These are phyloP conservation scores for Decorospora gaudefroyi DNA, from an alignment of 2,329 filamentous ascomycete genomes.

Conservation along the genomic window DNA sequence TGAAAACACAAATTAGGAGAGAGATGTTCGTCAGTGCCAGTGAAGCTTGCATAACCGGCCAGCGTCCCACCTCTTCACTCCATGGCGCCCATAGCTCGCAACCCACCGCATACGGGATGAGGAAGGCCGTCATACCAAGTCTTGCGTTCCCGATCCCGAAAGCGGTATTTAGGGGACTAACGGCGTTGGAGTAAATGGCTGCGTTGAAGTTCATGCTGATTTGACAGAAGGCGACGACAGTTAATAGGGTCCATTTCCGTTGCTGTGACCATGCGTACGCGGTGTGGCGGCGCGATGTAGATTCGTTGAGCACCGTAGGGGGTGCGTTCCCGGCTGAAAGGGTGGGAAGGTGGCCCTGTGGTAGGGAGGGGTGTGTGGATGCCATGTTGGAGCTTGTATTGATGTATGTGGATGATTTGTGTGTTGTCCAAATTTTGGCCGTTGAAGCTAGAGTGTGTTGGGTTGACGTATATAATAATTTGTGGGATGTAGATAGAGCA, in stretches of 20 bases:
- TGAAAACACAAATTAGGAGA: conserved; percentile 65
- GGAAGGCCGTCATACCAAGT: conserved; percentile 72
- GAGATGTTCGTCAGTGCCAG: conserved; percentile 55
- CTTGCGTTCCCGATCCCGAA: conserved; percentile 48
- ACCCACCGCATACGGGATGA: conserved; percentile 78
- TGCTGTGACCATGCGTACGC: conserved; percentile 52
- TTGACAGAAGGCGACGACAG: conserved; percentile 59
- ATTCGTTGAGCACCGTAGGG: not conserved
- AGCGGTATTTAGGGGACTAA: conserved; percentile 56
- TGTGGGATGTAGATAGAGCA: too few relatives aligned
- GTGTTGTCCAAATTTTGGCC: too few relatives aligned
- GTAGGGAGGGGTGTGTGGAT: too few relatives aligned
- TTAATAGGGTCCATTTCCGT: conserved; percentile 60
- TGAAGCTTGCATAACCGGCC: conserved; percentile 78
- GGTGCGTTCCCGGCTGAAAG: not conserved
- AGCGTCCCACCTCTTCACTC: conserved; percentile 79
- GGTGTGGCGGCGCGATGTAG: conserved; percentile 30
- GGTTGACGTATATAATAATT: too few relatives aligned
- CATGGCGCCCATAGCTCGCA: conserved; percentile 82
- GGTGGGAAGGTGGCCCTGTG: not conserved
- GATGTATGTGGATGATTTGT: too few relatives aligned
- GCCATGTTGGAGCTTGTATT: too few relatives aligned
- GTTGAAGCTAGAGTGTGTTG: too few relatives aligned
- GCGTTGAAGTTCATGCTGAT: conserved; percentile 60
- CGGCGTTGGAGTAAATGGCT: conserved; percentile 59